Evolutionary conservation across 768 basidiomycete species (phyloP).

Genomic region (Boletus coccyginus): DNA sequence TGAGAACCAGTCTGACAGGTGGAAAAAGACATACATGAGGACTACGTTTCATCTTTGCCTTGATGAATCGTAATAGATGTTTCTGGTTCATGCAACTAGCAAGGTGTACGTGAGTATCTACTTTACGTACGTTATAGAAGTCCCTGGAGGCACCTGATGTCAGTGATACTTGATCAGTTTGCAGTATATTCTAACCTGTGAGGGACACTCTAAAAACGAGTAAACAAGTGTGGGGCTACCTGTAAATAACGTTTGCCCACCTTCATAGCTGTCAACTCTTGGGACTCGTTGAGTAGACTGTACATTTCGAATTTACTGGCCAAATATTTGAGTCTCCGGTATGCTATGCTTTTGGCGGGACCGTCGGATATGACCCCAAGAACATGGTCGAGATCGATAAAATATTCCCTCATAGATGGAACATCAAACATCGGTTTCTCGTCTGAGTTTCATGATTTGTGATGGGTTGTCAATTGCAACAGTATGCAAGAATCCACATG

Average conservation of each 20-base stretch:
- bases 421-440: slow-evolving; percentile 69
- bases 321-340: slow-evolving; percentile 85
- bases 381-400: slow-evolving; percentile 91
- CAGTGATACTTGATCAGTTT: background rate
- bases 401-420: slow-evolving; percentile 90
- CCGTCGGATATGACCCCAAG: slow-evolving; percentile 91
- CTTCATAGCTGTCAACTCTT: slow-evolving; percentile 97
- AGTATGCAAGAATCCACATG: background rate
- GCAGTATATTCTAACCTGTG: slow-evolving; percentile 23
- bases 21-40: slow-evolving; percentile 54
- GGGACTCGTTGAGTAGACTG: slow-evolving; percentile 84
- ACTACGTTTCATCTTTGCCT: slow-evolving; percentile 92
- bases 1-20: background rate
- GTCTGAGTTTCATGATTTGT: slow-evolving; percentile 25
- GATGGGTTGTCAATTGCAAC: background rate
- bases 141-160: slow-evolving; percentile 53
- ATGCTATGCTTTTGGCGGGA: slow-evolving; percentile 95
- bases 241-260: slow-evolving; percentile 38
- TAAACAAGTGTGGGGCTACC: slow-evolving; percentile 3
- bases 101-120: slow-evolving; percentile 98
- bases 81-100: slow-evolving; percentile 99
- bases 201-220: slow-evolving; percentile 26
- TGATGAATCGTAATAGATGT: slow-evolving; percentile 96
- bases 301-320: slow-evolving; percentile 95
- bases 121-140: slow-evolving; percentile 97